phyloP scores from a whole-genome alignment of 148 eudicot genomes.

The Simmondsia chinensis region DNA sequence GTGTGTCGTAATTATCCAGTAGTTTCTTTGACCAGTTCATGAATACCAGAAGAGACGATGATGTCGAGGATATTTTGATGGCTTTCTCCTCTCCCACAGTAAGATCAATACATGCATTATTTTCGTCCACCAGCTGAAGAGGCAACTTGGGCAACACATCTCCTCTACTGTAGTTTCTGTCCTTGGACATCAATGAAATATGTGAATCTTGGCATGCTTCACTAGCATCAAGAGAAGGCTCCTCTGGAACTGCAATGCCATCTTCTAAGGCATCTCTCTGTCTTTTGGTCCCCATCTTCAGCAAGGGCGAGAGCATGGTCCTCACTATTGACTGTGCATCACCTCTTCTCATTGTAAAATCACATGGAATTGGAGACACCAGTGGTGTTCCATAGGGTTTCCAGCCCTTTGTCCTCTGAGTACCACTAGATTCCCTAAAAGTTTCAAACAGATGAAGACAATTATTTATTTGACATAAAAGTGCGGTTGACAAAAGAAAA shows the following conservation, averaged over 20 bases:
- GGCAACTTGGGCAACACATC: constrained; percentile 42
- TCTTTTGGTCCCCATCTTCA: constrained; percentile 28
- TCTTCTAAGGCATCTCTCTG: constrained; percentile 17
- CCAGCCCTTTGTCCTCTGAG: constrained; percentile 49
- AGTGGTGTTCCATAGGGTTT: constrained; percentile 94
- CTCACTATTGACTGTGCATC: constrained; percentile 74
- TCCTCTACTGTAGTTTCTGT: constrained; percentile 24
- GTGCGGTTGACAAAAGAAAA: background rate
- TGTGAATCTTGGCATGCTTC: constrained; percentile 22
- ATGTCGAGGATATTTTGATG: constrained; percentile 55
- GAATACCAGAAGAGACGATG: constrained; percentile 60
- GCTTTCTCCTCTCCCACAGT: constrained; percentile 74
- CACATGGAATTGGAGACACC: constrained; percentile 63
- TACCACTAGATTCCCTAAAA: constrained; percentile 45
- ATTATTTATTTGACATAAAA: constrained; percentile 1
- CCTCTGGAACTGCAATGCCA: constrained; percentile 19
- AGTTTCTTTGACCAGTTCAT: constrained; percentile 90
- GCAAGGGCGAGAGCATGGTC: constrained; percentile 71
- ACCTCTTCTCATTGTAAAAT: constrained; percentile 58
- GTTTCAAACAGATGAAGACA: background rate
- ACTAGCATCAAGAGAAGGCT: constrained; percentile 21
- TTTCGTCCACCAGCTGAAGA: constrained; percentile 82
- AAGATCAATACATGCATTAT: constrained; percentile 69
- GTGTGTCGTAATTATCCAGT: constrained; percentile 58
- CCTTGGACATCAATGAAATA: constrained; percentile 15